Evolutionary conservation across 306 rosid genomes (phyloP).

Genomic region (barrel medic (Medicago truncatula)): DNA sequence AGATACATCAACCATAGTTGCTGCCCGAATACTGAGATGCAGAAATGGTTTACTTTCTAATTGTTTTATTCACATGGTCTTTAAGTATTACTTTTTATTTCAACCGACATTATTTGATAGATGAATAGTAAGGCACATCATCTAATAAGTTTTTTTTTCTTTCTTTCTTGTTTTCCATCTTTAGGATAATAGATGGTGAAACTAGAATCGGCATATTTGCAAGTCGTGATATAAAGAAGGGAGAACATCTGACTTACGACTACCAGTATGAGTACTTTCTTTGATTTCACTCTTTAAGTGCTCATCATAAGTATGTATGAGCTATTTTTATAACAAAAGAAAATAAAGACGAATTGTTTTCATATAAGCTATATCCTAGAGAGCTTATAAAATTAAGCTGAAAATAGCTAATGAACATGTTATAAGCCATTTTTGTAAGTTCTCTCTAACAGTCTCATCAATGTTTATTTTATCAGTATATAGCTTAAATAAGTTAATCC

Average conservation of each 20-base stretch:
- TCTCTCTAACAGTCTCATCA: background rate
- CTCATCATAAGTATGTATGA: background rate
- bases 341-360: background rate
- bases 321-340: background rate
- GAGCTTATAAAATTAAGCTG: background rate
- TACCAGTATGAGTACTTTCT: constrained; percentile 77
- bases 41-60: constrained; percentile 74
- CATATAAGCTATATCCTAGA: background rate
- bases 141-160: constrained; percentile 35
- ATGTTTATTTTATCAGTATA: background rate
- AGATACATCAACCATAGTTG: constrained; percentile 98
- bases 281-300: constrained; percentile 33
- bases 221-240: constrained; percentile 69
- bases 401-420: background rate
- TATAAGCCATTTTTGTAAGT: background rate
- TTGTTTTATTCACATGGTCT: constrained; percentile 44
- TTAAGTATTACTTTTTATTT: constrained; percentile 15
- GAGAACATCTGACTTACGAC: constrained; percentile 93
- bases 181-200: constrained; percentile 93
- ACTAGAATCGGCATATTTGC: constrained; percentile 96
- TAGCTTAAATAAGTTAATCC: background rate
- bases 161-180: constrained; percentile 17
- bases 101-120: constrained; percentile 15
- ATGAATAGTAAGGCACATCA: background rate
- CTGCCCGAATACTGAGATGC: constrained; percentile 99